Evolutionary conservation across 1,284 basidiomycete genomes (phyloP), one percentile per base, ranked within the genome.

Genomic region (Schizopora paradoxa): DNA sequence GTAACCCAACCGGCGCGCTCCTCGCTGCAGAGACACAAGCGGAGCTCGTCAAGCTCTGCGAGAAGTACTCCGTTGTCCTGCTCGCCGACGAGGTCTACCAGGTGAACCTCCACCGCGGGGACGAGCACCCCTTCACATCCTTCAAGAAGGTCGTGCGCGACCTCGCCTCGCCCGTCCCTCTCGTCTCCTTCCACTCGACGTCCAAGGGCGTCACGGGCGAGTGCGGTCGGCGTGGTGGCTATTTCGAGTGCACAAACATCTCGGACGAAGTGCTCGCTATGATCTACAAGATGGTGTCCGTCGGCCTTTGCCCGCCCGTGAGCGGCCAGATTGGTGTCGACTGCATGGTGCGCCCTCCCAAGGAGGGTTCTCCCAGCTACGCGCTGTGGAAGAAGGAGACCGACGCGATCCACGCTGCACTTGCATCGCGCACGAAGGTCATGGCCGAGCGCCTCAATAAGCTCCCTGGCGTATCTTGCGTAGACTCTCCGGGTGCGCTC

Each of bases 11-110:
- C 0, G 94, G 93, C 32, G 79, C 84, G 2, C 76, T 93, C 48
- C 74, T 97, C 8, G 77, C 82, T 51, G 72, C 77, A 49, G 56
- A 66, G 38, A 87, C 85, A 18, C 89, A 92, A 73, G 69, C 76
- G 51, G 69, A 75, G 41, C 77, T 97, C 53, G 79, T 95, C 16
- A 67, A 77, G 37, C 67, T 96, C 13, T 94, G 91, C 67, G 87
- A 92, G 63, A 73, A 86, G 55, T 73, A 96, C 65, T 71, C 72
- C n/a, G 79, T 97, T 47, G 82, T 95, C 13, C 77, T 97, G 36
- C 77, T 96, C 53, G 93, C 93, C 0, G 93, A 97, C 63, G 93
- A 97, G 64, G 93, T 97, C 7, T 96, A 97, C 73, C 93, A 97
- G 65, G 72, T 72, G 56, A 97, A 97, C 71, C 77, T 96, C 39